Conservation (phyloP, 2,329 filamentous ascomycete genomes). For the Sporothrix dimorphospora region DNA sequence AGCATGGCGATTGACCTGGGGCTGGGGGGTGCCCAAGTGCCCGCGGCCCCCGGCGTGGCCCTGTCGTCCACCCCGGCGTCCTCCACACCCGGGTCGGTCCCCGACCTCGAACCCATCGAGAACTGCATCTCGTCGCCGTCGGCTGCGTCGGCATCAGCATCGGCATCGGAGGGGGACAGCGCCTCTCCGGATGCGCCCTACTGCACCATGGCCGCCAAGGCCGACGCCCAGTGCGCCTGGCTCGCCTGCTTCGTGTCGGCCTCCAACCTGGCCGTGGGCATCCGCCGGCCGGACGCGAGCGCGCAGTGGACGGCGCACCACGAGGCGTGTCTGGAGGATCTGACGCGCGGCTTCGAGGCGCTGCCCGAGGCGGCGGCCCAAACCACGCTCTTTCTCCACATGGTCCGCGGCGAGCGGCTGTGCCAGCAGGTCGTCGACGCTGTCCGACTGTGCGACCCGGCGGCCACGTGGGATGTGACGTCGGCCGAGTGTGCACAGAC, state of each 20-base stretch:
- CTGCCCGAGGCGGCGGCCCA: not conserved
- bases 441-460: not conserved
- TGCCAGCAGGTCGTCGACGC: not conserved
- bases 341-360: not conserved
- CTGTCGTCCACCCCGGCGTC: not conserved
- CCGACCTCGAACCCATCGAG: constrained; percentile 2
- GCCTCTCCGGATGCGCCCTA: not conserved
- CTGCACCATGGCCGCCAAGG: not conserved
- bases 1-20: constrained; percentile 14
- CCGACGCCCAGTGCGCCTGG: constrained; percentile 2
- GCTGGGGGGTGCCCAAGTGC: not conserved
- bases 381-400: not conserved
- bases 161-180: too few species aligned
- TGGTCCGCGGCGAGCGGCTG: constrained; percentile 21
- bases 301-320: constrained; percentile 19
- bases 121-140: not conserved
- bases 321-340: constrained; percentile 6
- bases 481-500: not conserved
- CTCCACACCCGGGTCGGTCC: not conserved
- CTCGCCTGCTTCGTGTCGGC: constrained; percentile 14
- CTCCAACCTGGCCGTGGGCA: constrained; percentile 14
- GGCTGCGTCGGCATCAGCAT: too few species aligned
- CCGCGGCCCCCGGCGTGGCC: not conserved
- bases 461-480: not conserved
- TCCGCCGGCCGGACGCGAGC: not conserved